Conservation (phyloP, 257 asterid species). For the Plectranthus barbatus region DNA sequence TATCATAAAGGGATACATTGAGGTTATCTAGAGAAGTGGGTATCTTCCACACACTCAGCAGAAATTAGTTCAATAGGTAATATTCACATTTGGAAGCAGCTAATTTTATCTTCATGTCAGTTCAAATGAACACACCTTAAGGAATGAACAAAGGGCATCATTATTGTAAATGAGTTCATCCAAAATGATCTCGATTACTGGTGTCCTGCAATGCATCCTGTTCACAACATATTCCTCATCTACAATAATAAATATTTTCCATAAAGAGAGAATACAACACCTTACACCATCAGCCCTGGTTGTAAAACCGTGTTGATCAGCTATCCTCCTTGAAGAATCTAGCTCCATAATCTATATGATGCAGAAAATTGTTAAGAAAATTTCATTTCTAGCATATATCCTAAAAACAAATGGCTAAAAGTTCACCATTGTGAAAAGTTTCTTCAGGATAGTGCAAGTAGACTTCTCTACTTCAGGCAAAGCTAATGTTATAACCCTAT, state of each 20-base stretch:
- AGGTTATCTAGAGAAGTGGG: not conserved
- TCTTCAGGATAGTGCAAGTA: constrained; percentile 47
- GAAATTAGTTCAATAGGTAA: not conserved
- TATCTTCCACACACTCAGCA: not conserved
- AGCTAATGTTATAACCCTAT: constrained; percentile 39
- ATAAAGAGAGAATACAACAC: constrained; percentile 23
- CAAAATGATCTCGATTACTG: constrained; percentile 63
- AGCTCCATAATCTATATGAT: constrained; percentile 63
- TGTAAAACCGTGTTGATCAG: constrained; percentile 64
- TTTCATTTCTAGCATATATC: constrained; percentile 9
- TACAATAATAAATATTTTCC: not conserved
- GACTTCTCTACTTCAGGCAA: constrained; percentile 54
- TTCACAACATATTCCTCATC: constrained; percentile 6
- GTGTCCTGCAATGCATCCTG: constrained; percentile 54
- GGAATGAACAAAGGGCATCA: constrained; percentile 52
- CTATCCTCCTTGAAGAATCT: constrained; percentile 54
- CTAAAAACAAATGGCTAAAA: constrained; percentile 13
- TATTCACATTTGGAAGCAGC: not conserved
- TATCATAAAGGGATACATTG: not conserved
- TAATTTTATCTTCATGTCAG: not conserved
- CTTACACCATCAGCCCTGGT: constrained; percentile 81
- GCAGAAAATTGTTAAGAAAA: constrained; percentile 15
- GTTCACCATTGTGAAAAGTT: constrained; percentile 55
- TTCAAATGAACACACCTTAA: constrained; percentile 48
- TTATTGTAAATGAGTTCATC: constrained; percentile 63